These are phyloP conservation scores for Blastobotrys aristatus DNA, from an alignment of 1,139 yeast genomes.

Conservation along the genomic window DNA sequence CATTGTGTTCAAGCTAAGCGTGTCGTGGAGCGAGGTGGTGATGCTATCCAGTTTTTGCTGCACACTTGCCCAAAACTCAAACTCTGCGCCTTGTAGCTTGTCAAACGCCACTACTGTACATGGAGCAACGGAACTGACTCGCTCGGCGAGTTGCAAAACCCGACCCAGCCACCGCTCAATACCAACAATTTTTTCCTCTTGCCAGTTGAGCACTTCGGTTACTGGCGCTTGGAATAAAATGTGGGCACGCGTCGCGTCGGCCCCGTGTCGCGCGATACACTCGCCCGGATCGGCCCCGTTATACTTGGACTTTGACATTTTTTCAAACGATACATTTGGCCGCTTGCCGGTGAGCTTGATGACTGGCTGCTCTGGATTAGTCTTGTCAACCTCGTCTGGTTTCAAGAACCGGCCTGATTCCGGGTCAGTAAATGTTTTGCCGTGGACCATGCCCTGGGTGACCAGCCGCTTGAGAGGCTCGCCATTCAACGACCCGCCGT, in stretches of 20 bases:
- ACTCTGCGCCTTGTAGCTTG: conserved; percentile 7
- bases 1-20: conserved; percentile 71
- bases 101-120: conserved; percentile 1
- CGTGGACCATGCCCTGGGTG: conserved; percentile 98
- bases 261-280: conserved; percentile 76
- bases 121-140: neutral
- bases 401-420: conserved; percentile 65
- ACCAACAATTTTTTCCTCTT: conserved; percentile 80
- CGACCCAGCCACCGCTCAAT: conserved; percentile 78
- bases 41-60: conserved; percentile 49
- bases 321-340: conserved; percentile 65
- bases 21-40: conserved; percentile 53
- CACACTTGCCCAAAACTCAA: conserved; percentile 49
- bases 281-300: conserved; percentile 89
- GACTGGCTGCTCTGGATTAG: conserved; percentile 38
- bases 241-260: conserved; percentile 93
- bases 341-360: conserved; percentile 46
- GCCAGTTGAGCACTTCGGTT: conserved; percentile 79
- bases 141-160: conserved; percentile 39
- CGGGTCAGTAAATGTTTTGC: conserved; percentile 74
- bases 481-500: conserved; percentile 46
- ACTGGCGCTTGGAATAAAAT: conserved; percentile 92
- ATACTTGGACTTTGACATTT: conserved; percentile 93
- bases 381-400: conserved; percentile 61
- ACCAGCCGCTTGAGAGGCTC: conserved; percentile 79